phyloP scores from a whole-genome alignment of 2,329 filamentous ascomycete species.

The Trichophyton simii region DNA sequence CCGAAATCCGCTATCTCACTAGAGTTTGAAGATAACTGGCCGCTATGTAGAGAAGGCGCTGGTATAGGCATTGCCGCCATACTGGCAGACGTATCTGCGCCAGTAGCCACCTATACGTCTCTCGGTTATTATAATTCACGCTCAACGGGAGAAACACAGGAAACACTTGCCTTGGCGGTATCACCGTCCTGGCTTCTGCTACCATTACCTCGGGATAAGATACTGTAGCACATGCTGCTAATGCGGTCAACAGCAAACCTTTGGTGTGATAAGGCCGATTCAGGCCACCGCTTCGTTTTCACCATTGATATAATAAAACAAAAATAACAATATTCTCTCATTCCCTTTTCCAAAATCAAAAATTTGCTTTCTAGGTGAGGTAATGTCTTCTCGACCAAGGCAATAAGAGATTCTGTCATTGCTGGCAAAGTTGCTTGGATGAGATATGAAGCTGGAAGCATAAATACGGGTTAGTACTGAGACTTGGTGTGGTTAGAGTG shows the following conservation, averaged over 20 bases:
- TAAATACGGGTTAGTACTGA: slow-evolving; percentile 1
- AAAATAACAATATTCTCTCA: slow-evolving; percentile 16
- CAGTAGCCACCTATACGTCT: neutral
- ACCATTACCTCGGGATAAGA: slow-evolving; percentile 23
- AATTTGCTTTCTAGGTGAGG: slow-evolving; percentile 14
- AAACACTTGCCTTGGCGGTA: neutral
- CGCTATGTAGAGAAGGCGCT: neutral
- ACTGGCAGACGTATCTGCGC: neutral
- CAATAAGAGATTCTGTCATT: slow-evolving; percentile 9
- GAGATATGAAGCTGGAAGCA: slow-evolving; percentile 9
- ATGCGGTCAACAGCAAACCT: slow-evolving; percentile 25
- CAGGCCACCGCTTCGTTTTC: slow-evolving; percentile 13
- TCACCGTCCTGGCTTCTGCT: neutral
- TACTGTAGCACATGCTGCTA: slow-evolving; percentile 24
- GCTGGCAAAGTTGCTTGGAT: slow-evolving; percentile 11
- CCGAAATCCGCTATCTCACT: slow-evolving; percentile 6
- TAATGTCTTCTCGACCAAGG: slow-evolving; percentile 14
- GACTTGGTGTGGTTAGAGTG: neutral
- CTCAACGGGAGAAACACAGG: neutral
- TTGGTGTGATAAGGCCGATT: slow-evolving; percentile 3
- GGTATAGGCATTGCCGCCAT: slow-evolving; percentile 1
- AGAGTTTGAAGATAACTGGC: neutral
- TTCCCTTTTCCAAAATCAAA: slow-evolving; percentile 14
- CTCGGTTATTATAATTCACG: neutral
- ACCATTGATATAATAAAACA: slow-evolving; percentile 13